Percentiles rank a stretch among this genome's conserved stretches.
Evolutionary conservation across 2,329 filamentous ascomycete genomes (phyloP).

Genomic region (Cryphonectria naterciae): DNA sequence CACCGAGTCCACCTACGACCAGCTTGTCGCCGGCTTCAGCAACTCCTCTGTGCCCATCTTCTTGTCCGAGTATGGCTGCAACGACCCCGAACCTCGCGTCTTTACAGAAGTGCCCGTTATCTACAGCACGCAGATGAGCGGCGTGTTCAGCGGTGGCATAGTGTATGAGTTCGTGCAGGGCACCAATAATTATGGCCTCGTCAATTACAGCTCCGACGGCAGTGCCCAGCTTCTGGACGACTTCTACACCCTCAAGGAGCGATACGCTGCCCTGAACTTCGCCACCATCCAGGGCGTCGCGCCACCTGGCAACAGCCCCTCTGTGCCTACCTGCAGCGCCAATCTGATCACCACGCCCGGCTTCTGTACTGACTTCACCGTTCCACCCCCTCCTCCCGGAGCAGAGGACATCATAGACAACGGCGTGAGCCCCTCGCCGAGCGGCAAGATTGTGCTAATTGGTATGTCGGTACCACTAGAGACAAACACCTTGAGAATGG

Average conservation of each 20-base stretch:
- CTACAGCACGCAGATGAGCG: conserved; percentile 71
- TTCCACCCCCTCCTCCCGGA: conserved; percentile 70
- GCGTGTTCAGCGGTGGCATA: conserved; percentile 73
- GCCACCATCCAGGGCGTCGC: conserved; percentile 66
- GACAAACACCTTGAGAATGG: not conserved
- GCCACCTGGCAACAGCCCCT: conserved; percentile 54
- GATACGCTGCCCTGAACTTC: conserved; percentile 78
- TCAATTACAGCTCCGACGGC: conserved; percentile 61
- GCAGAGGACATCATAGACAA: conserved; percentile 74
- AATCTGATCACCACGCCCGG: conserved; percentile 66
- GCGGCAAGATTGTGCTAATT: conserved; percentile 67
- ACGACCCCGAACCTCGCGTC: conserved; percentile 68
- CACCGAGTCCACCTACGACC: conserved; percentile 57
- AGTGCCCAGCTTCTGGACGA: conserved; percentile 64
- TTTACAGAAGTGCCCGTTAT: conserved; percentile 78
- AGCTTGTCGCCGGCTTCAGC: conserved; percentile 65
- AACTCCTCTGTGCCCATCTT: conserved; percentile 73
- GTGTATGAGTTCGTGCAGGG: conserved; percentile 84
- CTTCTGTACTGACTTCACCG: conserved; percentile 79
- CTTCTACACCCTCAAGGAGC: conserved; percentile 73
- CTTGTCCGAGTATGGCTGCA: conserved; percentile 84
- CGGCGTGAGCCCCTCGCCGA: conserved; percentile 68
- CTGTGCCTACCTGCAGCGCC: conserved; percentile 65
- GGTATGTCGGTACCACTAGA: conserved; percentile 31
- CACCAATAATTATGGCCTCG: conserved; percentile 67